Conservation (phyloP, 2,329 filamentous ascomycete genomes). For the Aspergillus clavatus region DNA sequence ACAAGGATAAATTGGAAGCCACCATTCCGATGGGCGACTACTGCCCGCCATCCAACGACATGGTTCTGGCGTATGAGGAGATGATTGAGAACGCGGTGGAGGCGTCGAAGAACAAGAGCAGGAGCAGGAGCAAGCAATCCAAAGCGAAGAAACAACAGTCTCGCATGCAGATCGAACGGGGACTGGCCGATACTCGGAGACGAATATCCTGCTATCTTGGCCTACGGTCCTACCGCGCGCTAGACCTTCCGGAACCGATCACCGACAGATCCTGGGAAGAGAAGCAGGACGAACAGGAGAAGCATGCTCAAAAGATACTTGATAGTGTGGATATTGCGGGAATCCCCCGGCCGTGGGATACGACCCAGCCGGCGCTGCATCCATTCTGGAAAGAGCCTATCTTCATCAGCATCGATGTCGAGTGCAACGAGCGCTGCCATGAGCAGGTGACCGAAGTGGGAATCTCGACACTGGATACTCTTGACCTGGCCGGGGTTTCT, state of each 20-base stretch:
- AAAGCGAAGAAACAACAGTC: constrained; percentile 50
- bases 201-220: constrained; percentile 68
- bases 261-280: constrained; percentile 21
- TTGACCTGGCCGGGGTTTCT: constrained; percentile 48
- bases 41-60: constrained; percentile 5
- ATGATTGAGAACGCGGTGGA: constrained; percentile 52
- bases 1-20: constrained; percentile 33
- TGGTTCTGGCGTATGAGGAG: constrained; percentile 25
- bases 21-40: constrained; percentile 21
- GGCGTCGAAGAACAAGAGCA: constrained; percentile 45
- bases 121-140: constrained; percentile 37
- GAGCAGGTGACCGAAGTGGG: constrained; percentile 78
- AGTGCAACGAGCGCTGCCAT: constrained; percentile 67
- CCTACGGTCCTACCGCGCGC: constrained; percentile 46
- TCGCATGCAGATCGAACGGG: constrained; percentile 47
- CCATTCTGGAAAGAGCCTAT: constrained; percentile 54
- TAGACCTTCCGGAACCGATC: constrained; percentile 6
- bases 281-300: constrained; percentile 12
- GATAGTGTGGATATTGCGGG: neutral
- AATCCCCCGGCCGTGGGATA: constrained; percentile 37
- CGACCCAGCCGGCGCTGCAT: constrained; percentile 44
- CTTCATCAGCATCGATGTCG: constrained; percentile 76
- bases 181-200: constrained; percentile 54
- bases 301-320: constrained; percentile 7
- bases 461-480: constrained; percentile 72